A percentile compares a stretch with the other conserved stretches of the same genome.
Conservation (phyloP, 2,329 filamentous ascomycete genomes). For the Aspergillus melleus region DNA sequence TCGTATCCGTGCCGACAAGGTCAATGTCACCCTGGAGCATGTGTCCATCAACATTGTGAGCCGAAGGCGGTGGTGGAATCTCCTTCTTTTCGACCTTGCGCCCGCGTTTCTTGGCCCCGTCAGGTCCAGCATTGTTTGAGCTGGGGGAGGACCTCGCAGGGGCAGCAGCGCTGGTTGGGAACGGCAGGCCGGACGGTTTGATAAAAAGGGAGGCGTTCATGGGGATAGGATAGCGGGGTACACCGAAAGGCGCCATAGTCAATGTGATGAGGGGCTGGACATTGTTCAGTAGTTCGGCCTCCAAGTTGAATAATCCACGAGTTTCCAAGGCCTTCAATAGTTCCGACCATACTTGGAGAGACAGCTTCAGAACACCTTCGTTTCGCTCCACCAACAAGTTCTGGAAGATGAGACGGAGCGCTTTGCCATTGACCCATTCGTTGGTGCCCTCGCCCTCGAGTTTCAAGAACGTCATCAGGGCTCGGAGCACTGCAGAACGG, state of each 20-base stretch:
- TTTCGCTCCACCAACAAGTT: conserved; percentile 94
- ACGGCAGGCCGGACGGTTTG: conserved; percentile 86
- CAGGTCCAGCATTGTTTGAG: conserved; percentile 48
- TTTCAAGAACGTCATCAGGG: conserved; percentile 86
- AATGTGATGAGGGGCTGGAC: conserved; percentile 80
- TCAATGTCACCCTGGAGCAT: conserved; percentile 98
- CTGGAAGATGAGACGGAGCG: conserved; percentile 86
- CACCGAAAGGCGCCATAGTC: conserved; percentile 86
- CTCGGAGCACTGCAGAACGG: conserved; percentile 86
- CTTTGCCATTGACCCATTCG: conserved; percentile 89
- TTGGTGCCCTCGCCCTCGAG: conserved; percentile 77
- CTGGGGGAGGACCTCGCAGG: conserved; percentile 46
- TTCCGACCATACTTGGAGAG: conserved; percentile 82
- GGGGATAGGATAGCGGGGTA: conserved; percentile 83
- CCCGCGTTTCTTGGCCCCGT: conserved; percentile 71
- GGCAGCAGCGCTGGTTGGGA: conserved; percentile 52
- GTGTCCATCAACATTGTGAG: conserved; percentile 94
- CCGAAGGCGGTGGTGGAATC: conserved; percentile 62
- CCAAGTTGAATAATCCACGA: conserved; percentile 64
- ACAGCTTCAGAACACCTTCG: conserved; percentile 75
- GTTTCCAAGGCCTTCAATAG: conserved; percentile 67
- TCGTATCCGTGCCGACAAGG: conserved; percentile 81
- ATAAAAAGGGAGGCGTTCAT: conserved; percentile 91
- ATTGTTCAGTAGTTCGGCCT: conserved; percentile 71
- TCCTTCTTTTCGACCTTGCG: conserved; percentile 84